Evolutionary conservation across 78 protist species (phyloP), one percentile per base, ranked within the genome.

Genomic region (Tieghemostelium lacteum): DNA sequence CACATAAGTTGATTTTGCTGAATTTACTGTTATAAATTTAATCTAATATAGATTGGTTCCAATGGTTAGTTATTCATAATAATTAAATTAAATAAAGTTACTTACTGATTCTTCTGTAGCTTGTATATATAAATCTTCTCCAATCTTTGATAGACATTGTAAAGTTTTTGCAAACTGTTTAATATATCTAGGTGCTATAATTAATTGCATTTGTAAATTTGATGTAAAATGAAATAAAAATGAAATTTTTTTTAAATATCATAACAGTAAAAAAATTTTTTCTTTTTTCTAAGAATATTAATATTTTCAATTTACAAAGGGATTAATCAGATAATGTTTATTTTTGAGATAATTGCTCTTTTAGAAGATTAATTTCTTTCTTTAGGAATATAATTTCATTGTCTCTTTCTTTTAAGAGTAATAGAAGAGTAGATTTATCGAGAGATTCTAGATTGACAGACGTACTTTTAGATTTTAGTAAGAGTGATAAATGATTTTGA

Each of bases 111-210:
- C 87, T 45, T 6, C n/a, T 36, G 33, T 45, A 42, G n/a, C 26
- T 52, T 77, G 58, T 10, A 77, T 52, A 52, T 77, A 62, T 19
- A 77, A 65, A 31, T 77, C 87, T 49, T 77, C 87, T 0, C 87
- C 71, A 49, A 77, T 62, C 22, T 54, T 77, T 14, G 75, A 29
- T 33, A 77, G 37, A 77, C 64, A 77, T 64, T 77, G 87, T 4
- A 77, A 42, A 36, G 52, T 34, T 85, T 85, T 85, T 60, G 80
- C 37, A 36, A 85, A 85, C 65, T 36, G 36, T 36, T 80, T 80
- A 6, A 45, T 45, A 45, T 45, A 10, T 45, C 52, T 45, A 6
- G 52, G 10, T 14, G 52, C n/a, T 14, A 45, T 45, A 45, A 45
- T 10, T 14, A 45, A 6, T 45, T 45, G 52, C 10, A 45, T n/a